phyloP scores from a whole-genome alignment of 345 rosid genomes.

The Pelargonium nanum region DNA sequence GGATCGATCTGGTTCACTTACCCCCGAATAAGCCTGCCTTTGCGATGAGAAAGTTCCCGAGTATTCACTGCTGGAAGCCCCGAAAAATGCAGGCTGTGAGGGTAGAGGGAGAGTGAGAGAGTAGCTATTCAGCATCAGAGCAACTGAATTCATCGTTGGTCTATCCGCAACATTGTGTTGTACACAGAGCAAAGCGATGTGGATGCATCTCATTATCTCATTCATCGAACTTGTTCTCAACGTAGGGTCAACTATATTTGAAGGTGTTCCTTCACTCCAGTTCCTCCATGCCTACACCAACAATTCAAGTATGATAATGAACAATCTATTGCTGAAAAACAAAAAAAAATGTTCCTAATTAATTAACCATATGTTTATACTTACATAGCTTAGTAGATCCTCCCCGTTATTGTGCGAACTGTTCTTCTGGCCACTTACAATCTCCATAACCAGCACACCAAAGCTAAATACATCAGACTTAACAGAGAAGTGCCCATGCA shows the following conservation, averaged over 20 bases:
- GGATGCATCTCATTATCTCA: constrained; percentile 6
- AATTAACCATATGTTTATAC: no score
- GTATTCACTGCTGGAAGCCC: no score
- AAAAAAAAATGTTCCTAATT: not conserved
- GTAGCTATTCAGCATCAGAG: constrained; percentile 14
- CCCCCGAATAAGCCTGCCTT: no score
- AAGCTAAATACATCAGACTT: constrained; percentile 8
- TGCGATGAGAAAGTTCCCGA: no score
- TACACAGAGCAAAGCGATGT: constrained; percentile 13
- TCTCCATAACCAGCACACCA: not conserved
- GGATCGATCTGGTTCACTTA: no score
- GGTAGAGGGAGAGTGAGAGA: no score
- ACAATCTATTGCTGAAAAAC: no score
- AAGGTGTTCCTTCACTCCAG: constrained; percentile 9
- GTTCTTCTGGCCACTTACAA: not conserved
- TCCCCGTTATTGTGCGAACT: not conserved
- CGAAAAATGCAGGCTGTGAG: no score
- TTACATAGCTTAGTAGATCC: not conserved
- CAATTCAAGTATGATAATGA: no score
- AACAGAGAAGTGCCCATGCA: not conserved
- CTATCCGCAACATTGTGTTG: constrained; percentile 5
- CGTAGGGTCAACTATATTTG: constrained; percentile 7
- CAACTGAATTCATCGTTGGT: constrained; percentile 9
- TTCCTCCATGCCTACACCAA: constrained; percentile 8
- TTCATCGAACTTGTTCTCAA: not conserved